Evolutionary conservation across 169 alveolate species (phyloP).

Genomic region (Plasmodium adleri): DNA sequence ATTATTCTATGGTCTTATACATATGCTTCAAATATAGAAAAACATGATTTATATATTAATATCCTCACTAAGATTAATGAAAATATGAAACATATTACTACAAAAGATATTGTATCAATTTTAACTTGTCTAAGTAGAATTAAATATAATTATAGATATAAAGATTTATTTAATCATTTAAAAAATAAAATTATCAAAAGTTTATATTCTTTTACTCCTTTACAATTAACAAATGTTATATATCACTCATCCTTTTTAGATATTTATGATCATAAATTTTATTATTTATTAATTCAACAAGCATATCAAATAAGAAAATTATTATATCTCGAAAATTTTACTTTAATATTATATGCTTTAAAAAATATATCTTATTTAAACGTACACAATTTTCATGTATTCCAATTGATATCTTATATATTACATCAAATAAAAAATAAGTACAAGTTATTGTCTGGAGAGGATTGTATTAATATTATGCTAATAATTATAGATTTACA

Average conservation of each 20-base stretch:
- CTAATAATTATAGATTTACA: slow-evolving; percentile 33
- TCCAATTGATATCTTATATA: slow-evolving; percentile 41
- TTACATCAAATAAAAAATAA: slow-evolving; percentile 34
- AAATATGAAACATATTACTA: slow-evolving; percentile 59
- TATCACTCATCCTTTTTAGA: slow-evolving; percentile 73
- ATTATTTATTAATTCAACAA: slow-evolving; percentile 64
- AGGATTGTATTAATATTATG: slow-evolving; percentile 70
- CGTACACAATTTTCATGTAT: slow-evolving; percentile 35
- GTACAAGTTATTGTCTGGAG: slow-evolving; percentile 55
- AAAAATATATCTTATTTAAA: slow-evolving; percentile 60
- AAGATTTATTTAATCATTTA: slow-evolving; percentile 40
- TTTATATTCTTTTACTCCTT: slow-evolving; percentile 70
- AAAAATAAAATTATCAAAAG: slow-evolving; percentile 68
- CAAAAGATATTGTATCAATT: slow-evolving; percentile 66
- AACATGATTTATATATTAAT: slow-evolving; percentile 60
- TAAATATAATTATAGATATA: slow-evolving; percentile 65
- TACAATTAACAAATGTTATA: slow-evolving; percentile 64
- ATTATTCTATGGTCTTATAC: slow-evolving; percentile 67
- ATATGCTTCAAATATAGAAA: slow-evolving; percentile 32
- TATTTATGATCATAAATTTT: slow-evolving; percentile 62
- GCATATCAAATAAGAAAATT: slow-evolving; percentile 41
- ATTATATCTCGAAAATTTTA: slow-evolving; percentile 54
- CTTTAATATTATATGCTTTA: slow-evolving; percentile 52
- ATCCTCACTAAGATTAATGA: slow-evolving; percentile 63
- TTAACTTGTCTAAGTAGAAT: slow-evolving; percentile 72